Conservation (phyloP, 176 grass and related monocot genomes). For the Bothriochloa decipiens region DNA sequence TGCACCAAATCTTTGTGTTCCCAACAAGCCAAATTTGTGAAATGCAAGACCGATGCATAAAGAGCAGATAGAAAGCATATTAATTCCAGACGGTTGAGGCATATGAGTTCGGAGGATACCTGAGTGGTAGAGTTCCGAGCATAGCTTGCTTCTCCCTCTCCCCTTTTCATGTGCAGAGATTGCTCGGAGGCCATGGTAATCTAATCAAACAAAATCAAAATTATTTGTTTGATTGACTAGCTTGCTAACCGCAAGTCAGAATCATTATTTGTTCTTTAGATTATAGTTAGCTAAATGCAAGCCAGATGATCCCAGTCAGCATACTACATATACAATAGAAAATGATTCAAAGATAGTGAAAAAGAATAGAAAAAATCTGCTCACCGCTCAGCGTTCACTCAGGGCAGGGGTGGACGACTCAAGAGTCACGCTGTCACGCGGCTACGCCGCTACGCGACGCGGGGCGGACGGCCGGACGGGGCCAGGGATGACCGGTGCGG, state of each 20-base stretch:
- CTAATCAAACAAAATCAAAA: not conserved
- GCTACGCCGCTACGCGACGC: no score
- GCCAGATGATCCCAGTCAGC: not conserved
- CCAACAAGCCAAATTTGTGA: not conserved
- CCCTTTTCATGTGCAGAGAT: not conserved
- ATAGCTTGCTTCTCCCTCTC: slow-evolving; percentile 4
- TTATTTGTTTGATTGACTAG: no score
- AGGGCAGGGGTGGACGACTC: no score
- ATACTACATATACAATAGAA: not conserved
- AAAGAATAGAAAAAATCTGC: no score
- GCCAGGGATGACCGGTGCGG: no score
- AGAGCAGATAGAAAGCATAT: not conserved
- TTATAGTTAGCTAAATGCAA: not conserved
- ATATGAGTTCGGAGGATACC: not conserved
- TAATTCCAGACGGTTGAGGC: not conserved
- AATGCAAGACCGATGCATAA: not conserved
- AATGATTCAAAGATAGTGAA: no score
- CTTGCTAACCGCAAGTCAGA: not conserved
- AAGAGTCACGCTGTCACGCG: no score
- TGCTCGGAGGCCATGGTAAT: not conserved
- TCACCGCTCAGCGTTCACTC: no score
- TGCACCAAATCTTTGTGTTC: not conserved
- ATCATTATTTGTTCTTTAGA: not conserved
- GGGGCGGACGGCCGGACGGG: no score
- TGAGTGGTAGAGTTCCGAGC: not conserved